A percentile compares a stretch with the other conserved stretches of the same genome.
Evolutionary conservation across 176 grass and related monocot species (phyloP).

Genomic region (Bothriochloa decipiens): DNA sequence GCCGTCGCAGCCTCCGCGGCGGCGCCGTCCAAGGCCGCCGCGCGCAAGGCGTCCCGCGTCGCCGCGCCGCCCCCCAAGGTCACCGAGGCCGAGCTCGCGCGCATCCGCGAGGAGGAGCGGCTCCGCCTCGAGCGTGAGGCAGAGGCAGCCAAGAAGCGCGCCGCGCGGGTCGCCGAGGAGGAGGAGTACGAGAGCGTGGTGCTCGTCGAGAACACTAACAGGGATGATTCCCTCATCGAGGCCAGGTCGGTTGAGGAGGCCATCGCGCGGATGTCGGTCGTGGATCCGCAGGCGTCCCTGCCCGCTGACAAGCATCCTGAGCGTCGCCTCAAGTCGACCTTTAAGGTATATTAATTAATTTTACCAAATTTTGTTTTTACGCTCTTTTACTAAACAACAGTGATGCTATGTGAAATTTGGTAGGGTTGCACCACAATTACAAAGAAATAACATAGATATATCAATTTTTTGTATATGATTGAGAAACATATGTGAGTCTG

Average conservation of each 20-base stretch:
- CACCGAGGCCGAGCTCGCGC: conserved; percentile 82
- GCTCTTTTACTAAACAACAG: not conserved
- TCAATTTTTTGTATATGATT: not conserved
- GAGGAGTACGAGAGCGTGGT: conserved; percentile 92
- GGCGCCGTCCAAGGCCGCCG: conserved; percentile 57
- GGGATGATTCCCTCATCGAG: conserved; percentile 94
- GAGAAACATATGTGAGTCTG: not conserved
- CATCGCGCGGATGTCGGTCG: conserved; percentile 63
- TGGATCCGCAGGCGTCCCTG: conserved; percentile 49
- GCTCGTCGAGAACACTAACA: conserved; percentile 88
- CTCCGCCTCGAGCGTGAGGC: conserved; percentile 65
- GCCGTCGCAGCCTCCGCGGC: conserved; percentile 33
- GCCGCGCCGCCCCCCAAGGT: conserved; percentile 78
- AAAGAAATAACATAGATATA: not conserved
- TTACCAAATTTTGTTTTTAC: not conserved
- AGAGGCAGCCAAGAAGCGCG: conserved; percentile 74
- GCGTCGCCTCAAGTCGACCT: conserved; percentile 81
- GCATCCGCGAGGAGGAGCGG: conserved; percentile 77
- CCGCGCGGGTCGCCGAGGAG: conserved; percentile 72
- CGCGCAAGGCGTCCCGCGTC: conserved; percentile 81
- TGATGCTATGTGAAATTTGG: not conserved
- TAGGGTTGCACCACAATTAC: not conserved
- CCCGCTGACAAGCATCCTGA: conserved; percentile 84
- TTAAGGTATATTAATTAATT: conserved; percentile 63
- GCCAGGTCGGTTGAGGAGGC: conserved; percentile 82